Percentiles rank a stretch among this genome's conserved stretches.
Evolutionary conservation across 495 filamentous ascomycete species (phyloP).

Genomic region (Daldinia loculata): DNA sequence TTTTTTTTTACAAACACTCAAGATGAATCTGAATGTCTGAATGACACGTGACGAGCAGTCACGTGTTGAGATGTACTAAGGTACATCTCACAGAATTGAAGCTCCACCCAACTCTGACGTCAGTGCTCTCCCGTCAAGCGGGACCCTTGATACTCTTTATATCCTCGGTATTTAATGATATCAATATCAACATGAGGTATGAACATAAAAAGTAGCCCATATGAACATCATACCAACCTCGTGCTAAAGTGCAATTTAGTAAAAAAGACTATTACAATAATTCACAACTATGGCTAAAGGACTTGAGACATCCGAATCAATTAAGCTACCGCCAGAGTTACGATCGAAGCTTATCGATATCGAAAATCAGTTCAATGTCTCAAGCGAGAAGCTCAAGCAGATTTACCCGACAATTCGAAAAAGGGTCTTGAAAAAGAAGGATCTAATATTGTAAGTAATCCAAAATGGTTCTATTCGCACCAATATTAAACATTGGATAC

Average conservation of each 20-base stretch:
- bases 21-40: no score
- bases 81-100: no score
- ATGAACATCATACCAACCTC: not conserved
- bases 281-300: not conserved
- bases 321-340: slow-evolving; percentile 71
- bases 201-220: not conserved
- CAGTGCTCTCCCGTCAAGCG: not conserved
- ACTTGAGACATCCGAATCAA: not conserved
- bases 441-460: no score
- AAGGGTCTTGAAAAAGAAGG: no score
- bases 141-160: not conserved
- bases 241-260: not conserved
- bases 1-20: no score
- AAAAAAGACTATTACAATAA: not conserved
- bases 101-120: not conserved
- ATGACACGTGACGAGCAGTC: no score
- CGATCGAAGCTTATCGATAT: slow-evolving; percentile 75
- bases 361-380: slow-evolving; percentile 71
- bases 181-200: not conserved
- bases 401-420: no score
- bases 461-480: no score
- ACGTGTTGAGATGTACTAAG: no score
- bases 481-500: no score
- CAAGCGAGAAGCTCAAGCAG: no score
- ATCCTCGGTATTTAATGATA: not conserved